Conservation (phyloP, 257 asterid genomes). For the Datura wrightii region DNA sequence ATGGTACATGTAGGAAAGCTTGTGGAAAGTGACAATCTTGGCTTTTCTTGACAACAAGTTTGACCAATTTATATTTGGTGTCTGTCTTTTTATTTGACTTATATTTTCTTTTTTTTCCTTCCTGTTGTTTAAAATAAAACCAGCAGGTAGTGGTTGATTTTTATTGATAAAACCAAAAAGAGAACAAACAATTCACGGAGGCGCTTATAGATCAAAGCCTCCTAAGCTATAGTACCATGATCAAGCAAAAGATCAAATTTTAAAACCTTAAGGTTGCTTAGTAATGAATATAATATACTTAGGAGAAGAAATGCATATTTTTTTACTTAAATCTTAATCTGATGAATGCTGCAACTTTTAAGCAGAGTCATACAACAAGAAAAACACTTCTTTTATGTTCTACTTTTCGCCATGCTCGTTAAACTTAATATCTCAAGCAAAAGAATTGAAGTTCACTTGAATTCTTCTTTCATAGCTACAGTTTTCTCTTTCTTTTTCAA, state of each 20-base stretch:
- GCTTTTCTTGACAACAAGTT: neutral
- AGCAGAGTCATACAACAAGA: neutral
- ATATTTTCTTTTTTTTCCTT: neutral
- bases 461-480: neutral
- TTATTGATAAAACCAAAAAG: neutral
- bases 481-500: neutral
- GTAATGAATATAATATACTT: neutral
- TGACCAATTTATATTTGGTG: neutral
- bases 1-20: neutral
- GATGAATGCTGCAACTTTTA: constrained; percentile 2
- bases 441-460: neutral
- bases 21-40: neutral
- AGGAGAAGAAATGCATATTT: neutral
- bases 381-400: neutral
- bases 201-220: neutral
- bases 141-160: neutral
- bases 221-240: constrained; percentile 1
- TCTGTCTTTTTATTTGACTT: neutral
- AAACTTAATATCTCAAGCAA: neutral
- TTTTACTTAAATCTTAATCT: neutral
- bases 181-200: neutral
- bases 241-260: constrained; percentile 9
- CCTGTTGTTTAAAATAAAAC: constrained; percentile 41
- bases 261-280: neutral
- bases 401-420: neutral